A percentile compares a stretch with the other conserved stretches of the same genome.
phyloP scores from a whole-genome alignment of 2,329 filamentous ascomycete species.

The Colletotrichum navitas region DNA sequence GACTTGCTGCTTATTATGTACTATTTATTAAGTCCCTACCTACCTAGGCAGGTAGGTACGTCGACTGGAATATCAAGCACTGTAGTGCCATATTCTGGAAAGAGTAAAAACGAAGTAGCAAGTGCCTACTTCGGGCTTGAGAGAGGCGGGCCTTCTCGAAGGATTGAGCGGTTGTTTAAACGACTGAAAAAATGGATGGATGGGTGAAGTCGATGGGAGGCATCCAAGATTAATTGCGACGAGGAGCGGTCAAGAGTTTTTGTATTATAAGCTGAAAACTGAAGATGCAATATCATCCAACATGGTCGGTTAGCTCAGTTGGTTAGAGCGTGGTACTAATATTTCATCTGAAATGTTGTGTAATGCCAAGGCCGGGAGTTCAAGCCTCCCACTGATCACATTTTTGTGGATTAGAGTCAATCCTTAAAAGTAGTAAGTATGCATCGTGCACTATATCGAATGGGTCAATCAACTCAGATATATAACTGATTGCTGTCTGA shows the following conservation, averaged over 20 bases:
- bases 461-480: not conserved
- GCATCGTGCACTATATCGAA: not conserved
- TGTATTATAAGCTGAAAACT: no score
- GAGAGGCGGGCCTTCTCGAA: not conserved
- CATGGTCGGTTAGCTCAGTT: slow-evolving; percentile 34
- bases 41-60: not conserved
- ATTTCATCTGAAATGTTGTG: not conserved
- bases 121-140: not conserved
- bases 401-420: rapidly evolving
- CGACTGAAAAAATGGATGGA: not conserved
- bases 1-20: no score
- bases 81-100: no score
- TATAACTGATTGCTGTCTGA: no score
- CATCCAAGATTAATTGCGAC: no score
- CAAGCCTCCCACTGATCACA: slow-evolving; percentile 29
- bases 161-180: not conserved
- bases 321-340: slow-evolving; percentile 32
- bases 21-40: not conserved
- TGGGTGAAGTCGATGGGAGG: not conserved
- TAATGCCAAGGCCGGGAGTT: slow-evolving; percentile 31
- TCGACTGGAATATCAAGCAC: not conserved
- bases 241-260: no score
- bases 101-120: no score
- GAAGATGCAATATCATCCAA: not conserved
- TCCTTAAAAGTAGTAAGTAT: no score